Conservation (phyloP, 495 filamentous ascomycete species). For the Penicillium fimorum region DNA sequence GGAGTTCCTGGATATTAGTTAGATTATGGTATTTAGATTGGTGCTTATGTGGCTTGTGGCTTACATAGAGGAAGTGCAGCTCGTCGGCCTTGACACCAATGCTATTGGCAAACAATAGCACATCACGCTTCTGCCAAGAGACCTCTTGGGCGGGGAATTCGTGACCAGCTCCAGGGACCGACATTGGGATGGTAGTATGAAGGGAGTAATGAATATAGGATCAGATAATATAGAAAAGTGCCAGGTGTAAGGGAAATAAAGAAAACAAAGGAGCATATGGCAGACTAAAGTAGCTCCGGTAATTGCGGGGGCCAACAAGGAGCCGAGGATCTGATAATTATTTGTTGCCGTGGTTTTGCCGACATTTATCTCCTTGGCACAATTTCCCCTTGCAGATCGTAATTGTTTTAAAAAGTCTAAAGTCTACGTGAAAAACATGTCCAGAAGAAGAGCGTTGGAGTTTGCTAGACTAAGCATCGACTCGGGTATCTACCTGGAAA, state of each 20-base stretch:
- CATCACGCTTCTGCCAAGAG: conserved; percentile 82
- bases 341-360: conserved; percentile 23
- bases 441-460: conserved; percentile 40
- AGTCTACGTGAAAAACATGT: conserved; percentile 9
- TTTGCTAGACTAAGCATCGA: conserved; percentile 51
- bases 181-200: conserved; percentile 30
- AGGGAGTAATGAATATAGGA: neutral
- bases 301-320: conserved; percentile 26
- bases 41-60: conserved; percentile 16
- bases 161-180: conserved; percentile 70
- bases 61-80: conserved; percentile 85
- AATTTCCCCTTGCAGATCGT: conserved; percentile 6
- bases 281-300: conserved; percentile 21
- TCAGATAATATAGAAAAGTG: neutral
- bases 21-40: neutral
- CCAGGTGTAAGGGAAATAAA: conserved; percentile 1
- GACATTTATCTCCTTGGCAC: conserved; percentile 15
- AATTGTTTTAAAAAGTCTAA: too few relatives aligned
- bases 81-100: conserved; percentile 83
- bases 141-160: conserved; percentile 72
- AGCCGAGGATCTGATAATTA: conserved; percentile 36
- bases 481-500: conserved; percentile 52
- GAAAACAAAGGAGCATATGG: conserved; percentile 4
- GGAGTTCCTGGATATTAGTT: conserved; percentile 61
- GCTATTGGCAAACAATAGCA: conserved; percentile 81